Evolutionary conservation across 2,329 filamentous ascomycete genomes (phyloP).

Genomic region (Fusarium caatingaense): DNA sequence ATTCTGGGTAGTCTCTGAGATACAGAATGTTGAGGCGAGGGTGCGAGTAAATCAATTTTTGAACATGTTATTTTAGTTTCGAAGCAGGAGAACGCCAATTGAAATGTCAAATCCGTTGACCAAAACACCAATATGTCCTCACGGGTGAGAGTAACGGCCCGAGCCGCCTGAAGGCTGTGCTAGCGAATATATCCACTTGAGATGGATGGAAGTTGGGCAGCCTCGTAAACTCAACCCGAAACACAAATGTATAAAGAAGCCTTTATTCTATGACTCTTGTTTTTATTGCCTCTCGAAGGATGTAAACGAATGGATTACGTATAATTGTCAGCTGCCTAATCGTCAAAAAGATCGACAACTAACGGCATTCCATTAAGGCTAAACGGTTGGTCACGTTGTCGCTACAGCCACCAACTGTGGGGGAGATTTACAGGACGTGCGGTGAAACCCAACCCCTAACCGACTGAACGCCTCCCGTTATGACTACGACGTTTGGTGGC

Average conservation of each 20-base stretch:
- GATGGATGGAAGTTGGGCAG: not conserved
- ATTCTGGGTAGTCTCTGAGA: not conserved
- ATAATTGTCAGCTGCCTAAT: slow-evolving; percentile 2
- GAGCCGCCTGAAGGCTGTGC: not conserved
- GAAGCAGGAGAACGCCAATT: too few relatives aligned
- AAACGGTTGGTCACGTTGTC: slow-evolving; percentile 26
- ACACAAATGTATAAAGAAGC: not conserved
- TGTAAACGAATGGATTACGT: not conserved
- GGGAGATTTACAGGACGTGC: slow-evolving; percentile 10
- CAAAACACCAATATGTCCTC: too few relatives aligned
- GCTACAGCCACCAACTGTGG: slow-evolving; percentile 14
- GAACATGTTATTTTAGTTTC: too few relatives aligned
- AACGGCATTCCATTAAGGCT: not conserved
- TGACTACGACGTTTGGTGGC: slow-evolving; percentile 8
- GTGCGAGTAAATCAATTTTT: too few relatives aligned
- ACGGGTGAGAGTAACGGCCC: too few relatives aligned
- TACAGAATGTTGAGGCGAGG: too few relatives aligned
- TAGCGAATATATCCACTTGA: not conserved
- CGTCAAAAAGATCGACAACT: not conserved
- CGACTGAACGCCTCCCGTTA: slow-evolving; percentile 4
- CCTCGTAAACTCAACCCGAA: not conserved
- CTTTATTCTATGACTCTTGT: not conserved
- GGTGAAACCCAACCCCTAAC: slow-evolving; percentile 8
- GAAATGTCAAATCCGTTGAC: too few relatives aligned
- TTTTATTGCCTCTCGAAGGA: not conserved